These are phyloP conservation scores for Daldinia decipiens DNA, from an alignment of 495 filamentous ascomycete genomes.

Conservation along the genomic window DNA sequence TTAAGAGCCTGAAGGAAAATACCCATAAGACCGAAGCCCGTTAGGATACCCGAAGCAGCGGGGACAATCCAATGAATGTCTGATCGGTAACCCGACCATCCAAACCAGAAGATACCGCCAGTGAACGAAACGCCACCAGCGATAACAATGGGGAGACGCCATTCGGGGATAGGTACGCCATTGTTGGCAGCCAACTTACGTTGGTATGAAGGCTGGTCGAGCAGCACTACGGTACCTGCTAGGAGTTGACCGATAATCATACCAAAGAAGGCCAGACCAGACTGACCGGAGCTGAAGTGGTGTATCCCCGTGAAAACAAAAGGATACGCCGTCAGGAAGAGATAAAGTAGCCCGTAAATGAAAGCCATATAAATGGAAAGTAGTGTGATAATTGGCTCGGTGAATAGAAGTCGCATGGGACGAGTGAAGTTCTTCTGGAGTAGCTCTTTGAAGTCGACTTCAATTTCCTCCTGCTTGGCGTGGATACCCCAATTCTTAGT, in stretches of 20 bases:
- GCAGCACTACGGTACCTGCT: conserved; percentile 71
- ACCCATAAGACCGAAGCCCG: conserved; percentile 71
- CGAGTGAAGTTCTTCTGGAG: conserved; percentile 85
- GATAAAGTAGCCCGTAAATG: conserved; percentile 83
- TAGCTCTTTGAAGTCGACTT: conserved; percentile 82
- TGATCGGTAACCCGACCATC: conserved; percentile 74
- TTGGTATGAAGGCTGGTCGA: conserved; percentile 73
- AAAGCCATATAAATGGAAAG: conserved; percentile 85
- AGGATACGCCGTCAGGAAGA: conserved; percentile 83
- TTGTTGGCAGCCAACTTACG: conserved; percentile 77
- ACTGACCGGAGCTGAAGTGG: conserved; percentile 70
- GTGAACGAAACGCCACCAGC: conserved; percentile 79
- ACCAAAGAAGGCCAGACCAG: conserved; percentile 83
- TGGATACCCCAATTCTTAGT: conserved; percentile 95
- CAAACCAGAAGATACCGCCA: conserved; percentile 86
- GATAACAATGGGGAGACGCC: conserved; percentile 84
- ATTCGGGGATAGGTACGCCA: conserved; percentile 81
- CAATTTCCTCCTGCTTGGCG: conserved; percentile 92
- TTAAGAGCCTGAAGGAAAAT: conserved; percentile 89
- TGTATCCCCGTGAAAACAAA: conserved; percentile 81
- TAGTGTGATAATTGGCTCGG: conserved; percentile 80
- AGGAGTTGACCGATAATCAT: conserved; percentile 78
- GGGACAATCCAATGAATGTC: conserved; percentile 86
- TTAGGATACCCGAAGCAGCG: conserved; percentile 71
- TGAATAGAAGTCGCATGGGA: conserved; percentile 80